phyloP scores from a whole-genome alignment of 495 filamentous ascomycete species.

The Penicillium coffeae region DNA sequence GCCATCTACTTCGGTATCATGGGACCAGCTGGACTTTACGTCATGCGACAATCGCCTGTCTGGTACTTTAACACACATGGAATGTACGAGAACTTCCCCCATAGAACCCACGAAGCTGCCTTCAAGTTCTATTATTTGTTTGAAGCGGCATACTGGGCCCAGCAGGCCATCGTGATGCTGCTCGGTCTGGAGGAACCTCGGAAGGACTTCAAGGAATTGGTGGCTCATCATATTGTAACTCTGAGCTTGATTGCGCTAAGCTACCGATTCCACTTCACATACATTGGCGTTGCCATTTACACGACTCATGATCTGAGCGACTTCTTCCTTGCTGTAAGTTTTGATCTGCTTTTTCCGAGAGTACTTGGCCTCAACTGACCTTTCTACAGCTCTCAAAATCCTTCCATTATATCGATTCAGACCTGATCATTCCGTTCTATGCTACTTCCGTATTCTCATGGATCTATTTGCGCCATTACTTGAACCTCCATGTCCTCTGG shows the following conservation, averaged over 20 bases:
- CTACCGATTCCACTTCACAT: slow-evolving; percentile 93
- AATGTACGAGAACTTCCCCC: slow-evolving; percentile 84
- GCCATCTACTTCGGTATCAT: slow-evolving; percentile 80
- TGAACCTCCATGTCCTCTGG: slow-evolving; percentile 75
- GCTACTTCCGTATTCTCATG: slow-evolving; percentile 69
- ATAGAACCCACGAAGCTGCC: slow-evolving; percentile 64
- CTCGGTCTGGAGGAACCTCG: slow-evolving; percentile 80
- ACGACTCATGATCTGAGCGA: slow-evolving; percentile 89
- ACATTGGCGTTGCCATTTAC: slow-evolving; percentile 86
- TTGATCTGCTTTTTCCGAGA: neutral
- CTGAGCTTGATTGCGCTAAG: slow-evolving; percentile 71
- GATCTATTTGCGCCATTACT: slow-evolving; percentile 84
- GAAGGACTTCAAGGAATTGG: slow-evolving; percentile 86
- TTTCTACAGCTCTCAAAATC: slow-evolving; percentile 68
- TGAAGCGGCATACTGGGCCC: slow-evolving; percentile 86
- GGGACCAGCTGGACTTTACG: slow-evolving; percentile 74
- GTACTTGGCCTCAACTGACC: slow-evolving; percentile 1
- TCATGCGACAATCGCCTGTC: slow-evolving; percentile 78
- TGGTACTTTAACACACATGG: slow-evolving; percentile 87
- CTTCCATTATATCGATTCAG: slow-evolving; percentile 77
- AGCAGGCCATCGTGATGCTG: slow-evolving; percentile 80
- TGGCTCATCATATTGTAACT: slow-evolving; percentile 84
- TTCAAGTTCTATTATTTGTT: slow-evolving; percentile 94
- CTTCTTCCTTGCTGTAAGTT: slow-evolving; percentile 84
- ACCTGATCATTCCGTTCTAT: slow-evolving; percentile 70